Base-by-base conservation (phyloP, 2,329 filamentous ascomycete species). In the Ceratocystiopsis brevicomis region DNA sequence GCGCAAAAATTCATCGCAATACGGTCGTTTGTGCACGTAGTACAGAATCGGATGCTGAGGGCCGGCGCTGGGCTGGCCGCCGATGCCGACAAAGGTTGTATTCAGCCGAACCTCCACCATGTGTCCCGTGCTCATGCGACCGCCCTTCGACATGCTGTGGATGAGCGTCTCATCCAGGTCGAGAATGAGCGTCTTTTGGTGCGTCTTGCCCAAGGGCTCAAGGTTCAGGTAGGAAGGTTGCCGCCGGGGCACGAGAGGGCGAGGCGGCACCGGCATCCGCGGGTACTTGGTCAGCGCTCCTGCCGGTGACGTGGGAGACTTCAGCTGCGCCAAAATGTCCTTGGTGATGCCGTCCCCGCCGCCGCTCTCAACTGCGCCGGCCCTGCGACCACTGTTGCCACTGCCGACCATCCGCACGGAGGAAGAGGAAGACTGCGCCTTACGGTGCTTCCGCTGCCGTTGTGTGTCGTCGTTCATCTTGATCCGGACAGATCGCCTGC, bases 121-220 rank as follows among this genome's bases (percentile, higher is more conserved):
- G 62, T 98, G 90, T 16, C 90, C 90, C 17, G 84, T 88, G 53
- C 84, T 88, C 79, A 94, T 94, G 46, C 88, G 76, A 43, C 88
- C 87, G 30, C 90, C 90, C 59, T 95, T 95, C 47, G 88, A 87
- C 71, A 96, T 86, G 60, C 86, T 95, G 67, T 98, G 90, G 52
- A 98, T 98, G 51, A 98, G 65, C 0, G 90, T 98, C 62, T 98
- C 90, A 60, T 98, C 90, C 16, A 98, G 73, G 58, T 98, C 90
- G 42, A 98, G 69, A 50, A 98, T 87, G 47, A 98, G 64, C 0
- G 90, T 98, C 67, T 98, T 98, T 55, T 90, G 81, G 47, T 79
- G 76, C 39, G 73, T 65, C 41, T 61, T 61, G 39, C 64, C 60
- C 51, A 60, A 53, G 45, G 69, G 57, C 48, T 72, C 62, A 25